Base-by-base conservation (phyloP, 225 moss, liverwort and hornwort genomes). In the Anthoceros angustus region DNA sequence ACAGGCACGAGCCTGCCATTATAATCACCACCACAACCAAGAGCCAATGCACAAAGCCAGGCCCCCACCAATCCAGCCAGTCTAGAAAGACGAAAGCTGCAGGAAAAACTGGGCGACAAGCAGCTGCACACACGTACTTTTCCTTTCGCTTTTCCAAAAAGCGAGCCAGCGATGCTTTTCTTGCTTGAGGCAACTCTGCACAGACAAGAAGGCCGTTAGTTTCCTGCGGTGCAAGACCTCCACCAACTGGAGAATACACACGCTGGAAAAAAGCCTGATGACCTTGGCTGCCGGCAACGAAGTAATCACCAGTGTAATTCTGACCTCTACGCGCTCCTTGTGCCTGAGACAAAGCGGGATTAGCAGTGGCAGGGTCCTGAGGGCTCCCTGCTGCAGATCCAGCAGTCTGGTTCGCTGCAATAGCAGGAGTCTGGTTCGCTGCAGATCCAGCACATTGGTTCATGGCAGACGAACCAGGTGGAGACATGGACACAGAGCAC, bases 121-220 rank as follows among this genome's bases (percentile, higher is more conserved):
- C 1, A 1, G 2, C 32, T 4, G 32, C 32, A 32, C 32, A 32
- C 32, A 55, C 14, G 5, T 80, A 95, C 77, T 87, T 79, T 74
- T 90, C 93, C 69, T 90, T 94, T n/a, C 93, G 74, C 76, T 88
- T 94, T 81, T 94, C 93, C 70, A 94, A 63, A 70, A 94, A 94
- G 12, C 90, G 87, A 41, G 84, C 86, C 45, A 94, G 64, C 2
- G 93, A 94, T 50, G 83, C 84, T 73, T 90, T 94, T 63, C 90
- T 83, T 42, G 93, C 93, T 70, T 90, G 93, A 12, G 93, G 93
- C 20, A 94, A 62, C 65, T 83, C 83, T 73, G 77, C n/a, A 67
- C 7, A 8, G 15, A 38, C 23, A 38, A 10, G 62, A 63, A 10
- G 1, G 21, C 20, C 15, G 16, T 15, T 5, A 64, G 18, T 15